A percentile compares a stretch with the other conserved stretches of the same genome.
Evolutionary conservation across 345 rosid species (phyloP).

Genomic region (Carallia pectinifolia): DNA sequence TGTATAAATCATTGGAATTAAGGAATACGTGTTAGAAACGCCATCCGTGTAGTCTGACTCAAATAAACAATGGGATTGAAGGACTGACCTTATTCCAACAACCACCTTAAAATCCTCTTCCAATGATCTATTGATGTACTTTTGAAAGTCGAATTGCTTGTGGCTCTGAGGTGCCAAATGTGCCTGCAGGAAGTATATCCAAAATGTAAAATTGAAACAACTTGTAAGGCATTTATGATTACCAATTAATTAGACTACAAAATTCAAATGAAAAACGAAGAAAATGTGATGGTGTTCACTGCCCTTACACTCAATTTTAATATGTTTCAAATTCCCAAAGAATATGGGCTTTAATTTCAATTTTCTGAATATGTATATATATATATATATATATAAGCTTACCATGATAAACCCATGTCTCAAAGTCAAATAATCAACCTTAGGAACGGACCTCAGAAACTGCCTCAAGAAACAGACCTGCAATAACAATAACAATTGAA

Average conservation of each 20-base stretch:
- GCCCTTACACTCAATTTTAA: too few species aligned
- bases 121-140: conserved; percentile 40
- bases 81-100: conserved; percentile 19
- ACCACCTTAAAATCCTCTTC: conserved; percentile 43
- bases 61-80: neutral
- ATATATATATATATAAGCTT: neutral
- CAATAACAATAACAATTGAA: neutral
- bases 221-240: too few species aligned
- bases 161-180: conserved; percentile 36
- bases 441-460: conserved; percentile 39
- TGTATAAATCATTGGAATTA: too few species aligned
- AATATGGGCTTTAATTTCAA: too few species aligned
- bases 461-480: conserved; percentile 48
- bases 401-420: conserved; percentile 48
- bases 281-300: too few species aligned
- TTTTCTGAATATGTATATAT: neutral
- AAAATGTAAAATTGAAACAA: too few species aligned
- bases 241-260: too few species aligned
- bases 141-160: conserved; percentile 37
- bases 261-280: too few species aligned
- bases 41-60: too few species aligned
- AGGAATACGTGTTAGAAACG: too few species aligned
- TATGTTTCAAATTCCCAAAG: too few species aligned
- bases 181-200: conserved; percentile 17
- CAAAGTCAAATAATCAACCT: conserved; percentile 44